phyloP scores from a whole-genome alignment of 164 flowering plant species.

The Tetracentron sinense region DNA sequence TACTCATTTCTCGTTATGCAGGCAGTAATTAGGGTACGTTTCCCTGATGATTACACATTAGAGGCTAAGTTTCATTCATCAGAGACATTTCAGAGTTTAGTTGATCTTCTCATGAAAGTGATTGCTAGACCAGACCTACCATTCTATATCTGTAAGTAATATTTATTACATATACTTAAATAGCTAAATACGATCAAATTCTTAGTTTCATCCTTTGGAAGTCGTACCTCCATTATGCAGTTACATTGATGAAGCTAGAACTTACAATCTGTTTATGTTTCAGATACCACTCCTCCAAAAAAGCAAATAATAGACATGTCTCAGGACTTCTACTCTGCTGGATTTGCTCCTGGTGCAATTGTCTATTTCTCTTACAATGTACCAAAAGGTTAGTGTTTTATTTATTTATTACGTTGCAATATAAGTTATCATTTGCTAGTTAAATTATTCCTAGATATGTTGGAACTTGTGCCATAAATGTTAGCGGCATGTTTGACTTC shows the following conservation, averaged over 20 bases:
- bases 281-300: conserved; percentile 97
- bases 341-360: conserved; percentile 92
- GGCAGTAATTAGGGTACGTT: conserved; percentile 77
- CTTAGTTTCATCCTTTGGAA: no score
- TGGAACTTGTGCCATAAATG: no score
- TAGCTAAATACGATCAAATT: neutral
- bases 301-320: conserved; percentile 65
- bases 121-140: conserved; percentile 73
- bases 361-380: conserved; percentile 76
- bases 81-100: conserved; percentile 65
- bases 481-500: no score
- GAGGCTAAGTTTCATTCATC: conserved; percentile 86
- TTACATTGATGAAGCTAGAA: neutral
- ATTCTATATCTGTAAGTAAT: conserved; percentile 65
- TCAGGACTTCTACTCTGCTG: conserved; percentile 78
- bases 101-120: conserved; percentile 66
- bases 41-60: conserved; percentile 80
- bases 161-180: neutral
- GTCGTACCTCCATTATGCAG: neutral
- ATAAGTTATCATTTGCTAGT: no score
- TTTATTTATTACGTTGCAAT: no score
- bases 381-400: conserved; percentile 77
- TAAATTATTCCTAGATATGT: no score
- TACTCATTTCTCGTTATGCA: no score
- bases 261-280: conserved; percentile 15